Percentiles rank a stretch among this genome's conserved stretches.
Evolutionary conservation across 2,329 filamentous ascomycete species (phyloP).

Genomic region (Chalaropsis thielavioides): DNA sequence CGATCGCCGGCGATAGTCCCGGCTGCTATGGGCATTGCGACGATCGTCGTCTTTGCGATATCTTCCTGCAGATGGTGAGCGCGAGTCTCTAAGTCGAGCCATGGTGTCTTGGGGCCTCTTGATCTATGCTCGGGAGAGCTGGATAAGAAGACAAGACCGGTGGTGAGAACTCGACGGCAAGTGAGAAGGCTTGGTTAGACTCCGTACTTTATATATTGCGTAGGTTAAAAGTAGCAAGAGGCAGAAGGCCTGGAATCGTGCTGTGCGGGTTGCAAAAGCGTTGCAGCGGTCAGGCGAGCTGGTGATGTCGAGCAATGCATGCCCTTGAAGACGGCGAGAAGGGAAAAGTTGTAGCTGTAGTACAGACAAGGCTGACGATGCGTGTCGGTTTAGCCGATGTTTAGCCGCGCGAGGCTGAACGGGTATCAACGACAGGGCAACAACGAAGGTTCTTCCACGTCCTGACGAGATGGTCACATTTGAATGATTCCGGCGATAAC

Average conservation of each 20-base stretch:
- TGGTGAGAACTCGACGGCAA: conserved; percentile 18
- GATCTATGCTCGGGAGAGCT: conserved; percentile 27
- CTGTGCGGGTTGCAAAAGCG: neutral
- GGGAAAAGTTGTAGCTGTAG: neutral
- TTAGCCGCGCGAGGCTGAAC: conserved; percentile 9
- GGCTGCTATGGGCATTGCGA: conserved; percentile 31
- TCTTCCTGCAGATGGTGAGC: conserved; percentile 60
- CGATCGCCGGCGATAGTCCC: conserved; percentile 39
- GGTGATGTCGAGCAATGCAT: neutral
- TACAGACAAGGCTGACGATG: conserved; percentile 11
- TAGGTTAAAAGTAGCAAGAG: neutral
- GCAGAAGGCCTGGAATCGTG: neutral
- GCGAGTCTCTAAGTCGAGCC: conserved; percentile 52
- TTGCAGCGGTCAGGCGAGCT: neutral
- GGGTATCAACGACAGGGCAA: neutral
- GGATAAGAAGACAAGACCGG: conserved; percentile 25
- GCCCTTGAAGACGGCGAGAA: neutral
- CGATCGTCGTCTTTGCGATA: conserved; percentile 44
- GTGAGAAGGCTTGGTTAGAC: conserved; percentile 16
- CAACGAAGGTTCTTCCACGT: neutral
- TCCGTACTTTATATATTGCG: conserved; percentile 16
- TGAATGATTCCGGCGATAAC: neutral
- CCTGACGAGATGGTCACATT: neutral
- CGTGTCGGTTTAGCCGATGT: neutral
- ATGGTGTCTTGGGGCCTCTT: conserved; percentile 27